phyloP scores from a whole-genome alignment of 2,329 filamentous ascomycete species.

The Fusarium compactum region DNA sequence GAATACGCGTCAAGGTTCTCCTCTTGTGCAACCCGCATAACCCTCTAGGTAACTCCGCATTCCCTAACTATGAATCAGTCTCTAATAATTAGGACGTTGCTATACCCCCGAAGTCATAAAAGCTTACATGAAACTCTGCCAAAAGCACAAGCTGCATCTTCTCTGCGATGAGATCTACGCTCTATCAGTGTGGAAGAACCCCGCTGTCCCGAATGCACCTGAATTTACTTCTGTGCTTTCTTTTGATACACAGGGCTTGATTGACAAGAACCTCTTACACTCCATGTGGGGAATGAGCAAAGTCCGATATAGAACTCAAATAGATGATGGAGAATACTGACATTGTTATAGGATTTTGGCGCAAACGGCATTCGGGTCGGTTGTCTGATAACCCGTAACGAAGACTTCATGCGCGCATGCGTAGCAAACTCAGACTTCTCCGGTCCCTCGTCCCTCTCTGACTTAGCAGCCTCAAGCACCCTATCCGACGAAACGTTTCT shows the following conservation, averaged over 20 bases:
- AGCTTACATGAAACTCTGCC: conserved; percentile 1
- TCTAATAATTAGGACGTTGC: too few relatives aligned
- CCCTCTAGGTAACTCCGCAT: too few relatives aligned
- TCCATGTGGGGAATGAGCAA: conserved; percentile 5
- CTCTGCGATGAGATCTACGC: conserved; percentile 4
- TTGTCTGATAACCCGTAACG: background rate
- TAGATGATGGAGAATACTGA: rapidly evolving
- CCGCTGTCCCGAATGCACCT: rapidly evolving
- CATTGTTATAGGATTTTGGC: background rate
- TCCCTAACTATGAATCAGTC: too few relatives aligned
- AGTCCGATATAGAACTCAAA: rapidly evolving
- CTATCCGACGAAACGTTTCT: background rate
- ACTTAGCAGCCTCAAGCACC: background rate
- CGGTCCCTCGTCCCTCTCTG: background rate
- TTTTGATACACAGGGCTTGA: background rate
- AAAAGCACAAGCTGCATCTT: background rate
- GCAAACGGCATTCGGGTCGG: background rate
- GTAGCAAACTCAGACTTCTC: conserved; percentile 2
- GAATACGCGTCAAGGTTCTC: background rate
- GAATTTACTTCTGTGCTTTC: background rate
- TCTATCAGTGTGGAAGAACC: conserved; percentile 4
- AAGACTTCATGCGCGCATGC: background rate
- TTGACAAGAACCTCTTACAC: background rate
- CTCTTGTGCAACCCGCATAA: background rate
- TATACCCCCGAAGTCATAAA: background rate